Evolutionary conservation across 495 filamentous ascomycete species (phyloP).

Genomic region (Glonium stellatum): DNA sequence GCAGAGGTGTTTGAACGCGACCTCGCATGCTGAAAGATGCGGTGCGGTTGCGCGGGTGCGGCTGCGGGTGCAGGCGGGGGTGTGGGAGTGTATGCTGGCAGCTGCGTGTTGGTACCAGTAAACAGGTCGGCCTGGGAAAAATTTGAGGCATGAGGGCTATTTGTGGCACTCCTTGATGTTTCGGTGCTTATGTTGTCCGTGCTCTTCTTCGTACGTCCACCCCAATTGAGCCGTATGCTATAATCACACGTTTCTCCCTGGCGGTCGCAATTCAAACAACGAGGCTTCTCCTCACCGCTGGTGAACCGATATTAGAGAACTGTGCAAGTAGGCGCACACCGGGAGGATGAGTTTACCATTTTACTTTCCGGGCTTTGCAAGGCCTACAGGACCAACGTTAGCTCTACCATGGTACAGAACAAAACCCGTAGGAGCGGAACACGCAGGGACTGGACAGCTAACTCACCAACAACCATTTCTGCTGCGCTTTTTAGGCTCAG

Average conservation of each 20-base stretch:
- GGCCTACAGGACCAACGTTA: constrained; percentile 18
- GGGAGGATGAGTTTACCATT: constrained; percentile 49
- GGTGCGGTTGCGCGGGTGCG: constrained; percentile 3
- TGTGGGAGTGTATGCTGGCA: not conserved
- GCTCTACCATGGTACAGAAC: not conserved
- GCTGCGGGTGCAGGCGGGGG: constrained; percentile 10
- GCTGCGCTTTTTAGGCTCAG: constrained; percentile 54
- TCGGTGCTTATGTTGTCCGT: constrained; percentile 19
- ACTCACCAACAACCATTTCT: constrained; percentile 78
- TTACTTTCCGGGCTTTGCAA: constrained; percentile 80
- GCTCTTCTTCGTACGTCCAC: constrained; percentile 55
- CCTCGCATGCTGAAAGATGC: constrained; percentile 17
- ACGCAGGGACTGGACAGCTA: constrained; percentile 19
- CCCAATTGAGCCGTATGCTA: constrained; percentile 80
- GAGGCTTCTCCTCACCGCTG: constrained; percentile 68
- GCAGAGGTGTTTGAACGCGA: constrained; percentile 15
- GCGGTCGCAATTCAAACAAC: constrained; percentile 69
- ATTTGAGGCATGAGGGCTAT: constrained; percentile 16
- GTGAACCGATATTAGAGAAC: constrained; percentile 25
- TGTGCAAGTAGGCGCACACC: not conserved
- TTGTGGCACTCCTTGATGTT: constrained; percentile 18
- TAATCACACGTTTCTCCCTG: constrained; percentile 78
- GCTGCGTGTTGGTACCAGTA: constrained; percentile 7
- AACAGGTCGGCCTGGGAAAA: constrained; percentile 20
- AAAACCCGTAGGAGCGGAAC: not conserved